Evolutionary conservation across 208 protist species (phyloP).

Genomic region (Crithidia acanthocephali): DNA sequence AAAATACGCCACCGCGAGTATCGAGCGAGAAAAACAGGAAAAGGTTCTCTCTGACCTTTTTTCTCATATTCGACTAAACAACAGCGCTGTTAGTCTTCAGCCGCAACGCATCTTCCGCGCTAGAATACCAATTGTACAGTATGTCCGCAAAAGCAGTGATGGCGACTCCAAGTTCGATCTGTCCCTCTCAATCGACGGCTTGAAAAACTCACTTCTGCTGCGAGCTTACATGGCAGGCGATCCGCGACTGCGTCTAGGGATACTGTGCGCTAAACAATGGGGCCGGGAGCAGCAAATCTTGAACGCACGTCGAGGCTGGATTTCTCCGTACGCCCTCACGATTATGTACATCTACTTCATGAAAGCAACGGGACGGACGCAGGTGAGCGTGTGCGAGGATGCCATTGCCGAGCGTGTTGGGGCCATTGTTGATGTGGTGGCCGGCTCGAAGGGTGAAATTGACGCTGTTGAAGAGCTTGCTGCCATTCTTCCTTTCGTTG

Average conservation of each 20-base stretch:
- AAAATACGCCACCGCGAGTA: conserved; percentile 22
- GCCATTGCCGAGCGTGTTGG: conserved; percentile 28
- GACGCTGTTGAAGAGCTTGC: conserved; percentile 33
- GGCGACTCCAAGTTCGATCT: conserved; percentile 66
- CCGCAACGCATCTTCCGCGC: conserved; percentile 79
- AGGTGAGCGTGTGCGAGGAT: conserved; percentile 39
- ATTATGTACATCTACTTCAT: conserved; percentile 87
- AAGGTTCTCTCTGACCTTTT: conserved; percentile 52
- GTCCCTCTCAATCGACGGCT: conserved; percentile 70
- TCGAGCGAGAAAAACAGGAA: conserved; percentile 52
- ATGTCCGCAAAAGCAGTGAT: conserved; percentile 18
- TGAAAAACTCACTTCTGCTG: conserved; percentile 74
- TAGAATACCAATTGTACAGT: conserved; percentile 71
- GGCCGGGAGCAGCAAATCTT: conserved; percentile 65
- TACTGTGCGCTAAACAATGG: conserved; percentile 73
- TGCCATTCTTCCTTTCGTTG: conserved; percentile 34
- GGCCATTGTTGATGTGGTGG: conserved; percentile 19
- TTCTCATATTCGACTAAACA: conserved; percentile 37
- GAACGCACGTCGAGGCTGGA: conserved; percentile 75
- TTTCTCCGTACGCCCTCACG: conserved; percentile 84
- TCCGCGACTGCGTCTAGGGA: conserved; percentile 57
- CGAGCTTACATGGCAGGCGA: conserved; percentile 67
- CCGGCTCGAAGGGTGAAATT: neutral
- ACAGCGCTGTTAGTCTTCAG: conserved; percentile 24
- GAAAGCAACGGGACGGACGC: conserved; percentile 40